Evolutionary conservation across 306 rosid species (phyloP), one percentile per base, ranked within the genome.

Genomic region (Morella rubra): DNA sequence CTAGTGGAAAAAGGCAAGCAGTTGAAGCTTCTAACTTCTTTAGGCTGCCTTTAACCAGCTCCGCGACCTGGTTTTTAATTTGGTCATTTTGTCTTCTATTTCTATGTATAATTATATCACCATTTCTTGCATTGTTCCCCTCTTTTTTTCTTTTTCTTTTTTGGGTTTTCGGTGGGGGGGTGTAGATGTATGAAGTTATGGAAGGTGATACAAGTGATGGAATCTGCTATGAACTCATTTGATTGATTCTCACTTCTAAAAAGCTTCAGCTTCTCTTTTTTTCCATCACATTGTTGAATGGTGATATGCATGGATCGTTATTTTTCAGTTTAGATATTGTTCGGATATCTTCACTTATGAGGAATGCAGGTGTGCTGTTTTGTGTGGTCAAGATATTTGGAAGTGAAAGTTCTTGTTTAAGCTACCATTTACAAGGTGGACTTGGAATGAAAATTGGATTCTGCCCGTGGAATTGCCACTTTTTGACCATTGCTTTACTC

Each of bases 21-120:
- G 42, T 66, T 78, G 78, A 77, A 76, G 90, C 85, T 47, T 67
- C 22, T 81, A 53, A 65, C 74, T 73, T 73, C 68, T 68, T 68
- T 11, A 9, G 64, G 42, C 45, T 18, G 61, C 62, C 37, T 72
- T 72, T 80, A 44, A 32, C 37, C 73, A 13, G 79, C 64, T 68
- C 11, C 44, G 19, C 42, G 42, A 59, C 66, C 42, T 22, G 42
- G 66, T 24, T 59, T 59, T 68, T 19, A 11, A 37, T 46, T 9
- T 27, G 54, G 51, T 6, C 51, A 7, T 12, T 42, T 6, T 8
- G 44, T 1, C 4, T 67, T 9, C 5, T 44, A 0, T 16, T 7
- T 67, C 6, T 16, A 5, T 66, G 44, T 66, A 41, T 12, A 22
- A 19, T 69, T 8, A 54, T 54, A 9, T 54, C 40, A 3, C 62